Percentiles rank a stretch among this genome's conserved stretches.
phyloP scores from a whole-genome alignment of 2,329 filamentous ascomycete species.

The Pezicula neosporulosa region DNA sequence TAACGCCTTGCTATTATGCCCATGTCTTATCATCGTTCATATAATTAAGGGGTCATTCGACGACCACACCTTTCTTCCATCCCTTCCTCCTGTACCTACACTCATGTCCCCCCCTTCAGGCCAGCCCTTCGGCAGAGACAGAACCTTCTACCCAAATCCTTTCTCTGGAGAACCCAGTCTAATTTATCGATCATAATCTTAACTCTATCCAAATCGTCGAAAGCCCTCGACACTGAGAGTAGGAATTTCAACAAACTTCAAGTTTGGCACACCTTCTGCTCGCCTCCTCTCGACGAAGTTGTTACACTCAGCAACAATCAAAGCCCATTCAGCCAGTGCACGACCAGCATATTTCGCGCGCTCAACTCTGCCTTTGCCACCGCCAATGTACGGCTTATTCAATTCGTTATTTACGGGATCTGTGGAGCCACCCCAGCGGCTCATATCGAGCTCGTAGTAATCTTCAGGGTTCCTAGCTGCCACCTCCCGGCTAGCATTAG shows the following conservation, averaged over 20 bases:
- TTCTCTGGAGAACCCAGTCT: too few relatives aligned
- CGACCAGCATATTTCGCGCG: slow-evolving; percentile 64
- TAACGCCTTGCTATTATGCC: too few relatives aligned
- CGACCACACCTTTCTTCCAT: too few relatives aligned
- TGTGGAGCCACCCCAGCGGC: neutral
- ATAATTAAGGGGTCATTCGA: too few relatives aligned
- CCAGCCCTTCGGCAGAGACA: too few relatives aligned
- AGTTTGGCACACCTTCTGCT: slow-evolving; percentile 65
- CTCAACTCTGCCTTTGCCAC: slow-evolving; percentile 12
- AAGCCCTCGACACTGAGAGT: slow-evolving; percentile 62
- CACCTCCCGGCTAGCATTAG: slow-evolving; percentile 22
- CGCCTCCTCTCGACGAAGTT: slow-evolving; percentile 75
- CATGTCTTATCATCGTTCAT: too few relatives aligned
- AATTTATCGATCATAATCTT: too few relatives aligned
- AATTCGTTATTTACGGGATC: slow-evolving; percentile 7
- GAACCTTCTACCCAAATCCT: too few relatives aligned
- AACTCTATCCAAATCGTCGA: slow-evolving; percentile 29
- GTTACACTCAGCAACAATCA: slow-evolving; percentile 75
- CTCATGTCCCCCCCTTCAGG: too few relatives aligned
- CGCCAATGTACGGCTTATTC: slow-evolving; percentile 8
- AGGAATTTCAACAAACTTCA: slow-evolving; percentile 68
- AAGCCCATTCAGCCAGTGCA: slow-evolving; percentile 74
- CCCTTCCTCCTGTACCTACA: too few relatives aligned
- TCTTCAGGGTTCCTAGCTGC: slow-evolving; percentile 16
- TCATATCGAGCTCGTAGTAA: neutral